Evolutionary conservation across 768 basidiomycete species (phyloP), one percentile per base, ranked within the genome.

Genomic region (Russula earlei): DNA sequence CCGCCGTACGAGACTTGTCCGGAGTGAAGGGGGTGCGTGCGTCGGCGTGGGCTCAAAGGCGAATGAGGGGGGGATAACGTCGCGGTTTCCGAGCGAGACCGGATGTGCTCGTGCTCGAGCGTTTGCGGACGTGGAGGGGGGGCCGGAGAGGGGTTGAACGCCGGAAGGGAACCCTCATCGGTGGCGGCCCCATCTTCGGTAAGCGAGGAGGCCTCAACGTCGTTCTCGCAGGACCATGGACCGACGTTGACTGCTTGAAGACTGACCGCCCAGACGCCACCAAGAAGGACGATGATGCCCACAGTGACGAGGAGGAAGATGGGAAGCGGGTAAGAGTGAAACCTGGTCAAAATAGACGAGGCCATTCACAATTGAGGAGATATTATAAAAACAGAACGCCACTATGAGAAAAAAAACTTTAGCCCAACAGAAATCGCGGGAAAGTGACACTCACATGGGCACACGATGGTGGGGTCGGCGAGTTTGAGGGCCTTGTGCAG

Each of bases 301-400:
- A 90, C 61, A 6, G 76, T 72, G 54, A 97, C 89, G 24, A 95
- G 77, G 5, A 72, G 67, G n/a, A n/a, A 92, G 77, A 67, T 92
- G 80, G n/a, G 80, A 62, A 0, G 77, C 73, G 1, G 82, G 71
- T 36, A 97, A 83, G 22, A 82, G 74, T 17, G 80, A 76, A 65
- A 91, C 80, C 65, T 97, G 91, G 67, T 93, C 75, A 67, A 89
- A 96, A 69, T 93, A 96, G 43, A 94, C 80, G 51, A 95, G 76
- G 5, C 88, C 87, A 62, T 92, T 93, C 55, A 92, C 75, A 67
- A 97, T 95, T 22, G 88, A 90, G 2, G 90, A 91, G 14, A 94
- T 68, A 67, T 95, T 97, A 72, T 95, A 97, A 69, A 92, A 91
- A 69, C 91, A 95, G 71, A 95, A 97, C 5, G 92, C 91, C 66